A percentile compares a stretch with the other conserved stretches of the same genome.
phyloP scores from a whole-genome alignment of 345 rosid genomes.

The Punica granatum region DNA sequence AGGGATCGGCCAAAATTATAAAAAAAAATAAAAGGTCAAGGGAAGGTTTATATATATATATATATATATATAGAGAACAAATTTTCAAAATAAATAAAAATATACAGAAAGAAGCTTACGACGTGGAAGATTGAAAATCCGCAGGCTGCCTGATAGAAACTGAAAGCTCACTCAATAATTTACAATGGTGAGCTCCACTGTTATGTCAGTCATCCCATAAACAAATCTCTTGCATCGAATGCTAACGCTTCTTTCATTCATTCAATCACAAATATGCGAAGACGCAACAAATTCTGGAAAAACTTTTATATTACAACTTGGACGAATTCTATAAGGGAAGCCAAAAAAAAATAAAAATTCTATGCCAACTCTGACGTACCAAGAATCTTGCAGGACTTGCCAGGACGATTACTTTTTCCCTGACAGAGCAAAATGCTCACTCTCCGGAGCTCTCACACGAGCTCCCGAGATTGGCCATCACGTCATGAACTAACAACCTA shows the following conservation, averaged over 20 bases:
- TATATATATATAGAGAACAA: too few species aligned
- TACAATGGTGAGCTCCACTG: too few species aligned
- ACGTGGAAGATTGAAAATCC: too few species aligned
- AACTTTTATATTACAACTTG: neutral
- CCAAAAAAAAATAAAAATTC: neutral
- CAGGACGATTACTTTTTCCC: neutral
- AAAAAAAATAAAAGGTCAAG: too few species aligned
- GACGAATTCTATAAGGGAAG: neutral
- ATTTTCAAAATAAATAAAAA: too few species aligned
- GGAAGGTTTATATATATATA: too few species aligned
- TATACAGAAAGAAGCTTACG: too few species aligned
- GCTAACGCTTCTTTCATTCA: neutral
- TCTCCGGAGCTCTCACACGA: conserved; percentile 86
- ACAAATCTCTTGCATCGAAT: neutral
- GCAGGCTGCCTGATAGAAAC: too few species aligned
- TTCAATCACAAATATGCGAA: neutral
- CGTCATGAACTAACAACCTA: conserved; percentile 65
- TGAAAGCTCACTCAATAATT: too few species aligned
- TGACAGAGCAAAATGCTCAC: conserved; percentile 3
- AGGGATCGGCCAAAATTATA: too few species aligned
- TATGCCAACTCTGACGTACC: neutral
- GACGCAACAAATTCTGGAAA: neutral
- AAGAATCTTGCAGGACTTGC: neutral
- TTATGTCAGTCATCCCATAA: too few species aligned
- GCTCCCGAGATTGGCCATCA: conserved; percentile 59